phyloP scores from a whole-genome alignment of 106 monocot genomes.

The Iris macrosiphon region DNA sequence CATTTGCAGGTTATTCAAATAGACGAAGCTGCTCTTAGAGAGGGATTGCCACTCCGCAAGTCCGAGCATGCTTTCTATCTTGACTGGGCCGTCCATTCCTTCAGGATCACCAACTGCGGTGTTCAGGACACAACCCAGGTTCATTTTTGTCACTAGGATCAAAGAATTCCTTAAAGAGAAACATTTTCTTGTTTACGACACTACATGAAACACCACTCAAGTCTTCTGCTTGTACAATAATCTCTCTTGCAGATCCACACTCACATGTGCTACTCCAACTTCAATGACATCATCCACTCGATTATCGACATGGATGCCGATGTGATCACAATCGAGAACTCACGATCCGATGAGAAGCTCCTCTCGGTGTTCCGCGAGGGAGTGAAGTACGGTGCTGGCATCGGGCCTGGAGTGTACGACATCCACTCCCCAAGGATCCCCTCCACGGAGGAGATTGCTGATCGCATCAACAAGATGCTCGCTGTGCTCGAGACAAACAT shows the following conservation, averaged over 20 bases:
- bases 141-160: no score
- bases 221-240: no score
- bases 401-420: not conserved
- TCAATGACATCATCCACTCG: slow-evolving; percentile 1
- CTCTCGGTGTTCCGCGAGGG: slow-evolving; percentile 2
- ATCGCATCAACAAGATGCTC: slow-evolving; percentile 2
- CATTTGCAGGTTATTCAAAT: slow-evolving; percentile 7
- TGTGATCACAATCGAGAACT: slow-evolving; percentile 2
- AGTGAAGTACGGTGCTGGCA: slow-evolving; percentile 2
- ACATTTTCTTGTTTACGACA: no score
- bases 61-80: slow-evolving; percentile 7
- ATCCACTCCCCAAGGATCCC: slow-evolving; percentile 5
- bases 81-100: slow-evolving; percentile 6
- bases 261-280: slow-evolving; percentile 3
- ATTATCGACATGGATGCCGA: slow-evolving; percentile 1
- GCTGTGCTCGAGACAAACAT: not conserved
- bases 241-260: not conserved
- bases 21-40: slow-evolving; percentile 2
- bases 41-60: slow-evolving; percentile 1
- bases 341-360: not conserved
- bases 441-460: slow-evolving; percentile 1
- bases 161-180: no score
- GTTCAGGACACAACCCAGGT: slow-evolving; percentile 1
- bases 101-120: slow-evolving; percentile 2
- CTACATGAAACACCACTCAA: no score